Percentiles rank a stretch among this genome's conserved stretches.
Evolutionary conservation across 1,284 basidiomycete genomes (phyloP).

Genomic region (Heterobasidion occidentale): DNA sequence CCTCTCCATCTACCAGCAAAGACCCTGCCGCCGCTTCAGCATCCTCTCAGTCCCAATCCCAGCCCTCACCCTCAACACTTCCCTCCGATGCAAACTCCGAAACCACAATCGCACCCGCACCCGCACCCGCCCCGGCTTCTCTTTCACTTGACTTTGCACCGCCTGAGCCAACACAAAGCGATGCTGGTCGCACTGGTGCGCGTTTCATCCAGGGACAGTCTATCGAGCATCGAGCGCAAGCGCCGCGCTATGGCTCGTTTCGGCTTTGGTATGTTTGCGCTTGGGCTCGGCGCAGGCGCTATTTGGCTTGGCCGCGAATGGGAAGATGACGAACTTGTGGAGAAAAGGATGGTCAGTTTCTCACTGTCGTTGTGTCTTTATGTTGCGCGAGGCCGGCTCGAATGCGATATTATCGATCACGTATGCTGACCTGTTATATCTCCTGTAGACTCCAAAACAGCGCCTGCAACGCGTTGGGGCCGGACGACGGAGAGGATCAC

Average conservation of each 20-base stretch:
- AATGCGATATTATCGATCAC: not conserved
- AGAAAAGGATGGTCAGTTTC: constrained; percentile 33
- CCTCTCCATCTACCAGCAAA: too few species aligned
- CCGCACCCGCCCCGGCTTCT: not conserved
- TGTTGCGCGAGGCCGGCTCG: not conserved
- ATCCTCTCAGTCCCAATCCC: not conserved
- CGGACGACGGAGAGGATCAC: constrained; percentile 52
- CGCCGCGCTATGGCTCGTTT: constrained; percentile 49
- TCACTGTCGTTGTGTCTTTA: not conserved
- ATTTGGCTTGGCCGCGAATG: constrained; percentile 26
- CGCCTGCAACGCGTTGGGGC: constrained; percentile 51
- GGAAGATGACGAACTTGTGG: constrained; percentile 26
- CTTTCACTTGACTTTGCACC: constrained; percentile 11
- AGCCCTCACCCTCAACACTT: not conserved
- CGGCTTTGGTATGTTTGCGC: constrained; percentile 31
- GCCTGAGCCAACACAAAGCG: constrained; percentile 1
- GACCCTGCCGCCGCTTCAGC: not conserved
- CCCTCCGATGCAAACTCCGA: not conserved
- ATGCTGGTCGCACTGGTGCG: constrained; percentile 47
- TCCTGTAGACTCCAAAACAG: constrained; percentile 39
- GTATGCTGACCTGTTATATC: constrained; percentile 11
- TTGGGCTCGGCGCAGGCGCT: constrained; percentile 40
- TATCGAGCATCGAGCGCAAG: constrained; percentile 67
- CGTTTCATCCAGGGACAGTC: constrained; percentile 59
- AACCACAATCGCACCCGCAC: not conserved